phyloP scores from a whole-genome alignment of 371 early-diverging fungal genomes.

The Mucor velutinosus region DNA sequence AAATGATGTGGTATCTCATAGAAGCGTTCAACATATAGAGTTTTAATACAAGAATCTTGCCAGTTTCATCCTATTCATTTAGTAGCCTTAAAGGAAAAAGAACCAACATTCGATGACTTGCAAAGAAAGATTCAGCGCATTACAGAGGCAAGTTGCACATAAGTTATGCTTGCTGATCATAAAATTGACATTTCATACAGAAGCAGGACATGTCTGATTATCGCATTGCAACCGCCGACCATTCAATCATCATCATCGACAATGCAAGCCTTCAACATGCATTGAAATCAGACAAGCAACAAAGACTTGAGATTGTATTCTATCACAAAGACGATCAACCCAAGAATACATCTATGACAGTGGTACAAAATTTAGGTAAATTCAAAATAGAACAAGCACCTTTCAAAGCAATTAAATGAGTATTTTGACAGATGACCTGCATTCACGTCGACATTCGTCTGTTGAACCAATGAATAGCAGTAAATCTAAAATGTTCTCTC shows the following conservation, averaged over 20 bases:
- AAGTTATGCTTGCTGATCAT: neutral
- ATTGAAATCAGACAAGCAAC: slow-evolving; percentile 31
- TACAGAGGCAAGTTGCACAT: slow-evolving; percentile 17
- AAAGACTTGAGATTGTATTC: slow-evolving; percentile 31
- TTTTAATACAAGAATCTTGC: slow-evolving; percentile 35
- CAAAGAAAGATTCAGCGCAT: slow-evolving; percentile 32
- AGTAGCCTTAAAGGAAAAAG: slow-evolving; percentile 35
- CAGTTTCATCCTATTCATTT: slow-evolving; percentile 36
- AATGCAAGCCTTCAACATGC: slow-evolving; percentile 28
- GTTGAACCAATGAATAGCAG: neutral
- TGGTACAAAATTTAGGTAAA: neutral
- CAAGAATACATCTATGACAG: slow-evolving; percentile 3
- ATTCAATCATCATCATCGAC: slow-evolving; percentile 31
- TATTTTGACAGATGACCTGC: slow-evolving; percentile 10
- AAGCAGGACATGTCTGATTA: slow-evolving; percentile 35
- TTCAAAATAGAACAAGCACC: neutral
- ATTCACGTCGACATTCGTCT: slow-evolving; percentile 5
- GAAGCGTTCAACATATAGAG: slow-evolving; percentile 9
- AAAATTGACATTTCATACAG: slow-evolving; percentile 15
- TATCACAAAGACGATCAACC: slow-evolving; percentile 25
- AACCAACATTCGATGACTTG: slow-evolving; percentile 40
- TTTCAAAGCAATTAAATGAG: neutral
- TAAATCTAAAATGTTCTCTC: neutral
- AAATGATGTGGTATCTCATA: neutral
- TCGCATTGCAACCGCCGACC: slow-evolving; percentile 20